phyloP scores from a whole-genome alignment of 2,329 filamentous ascomycete genomes.

The Tolypocladium nubicola region DNA sequence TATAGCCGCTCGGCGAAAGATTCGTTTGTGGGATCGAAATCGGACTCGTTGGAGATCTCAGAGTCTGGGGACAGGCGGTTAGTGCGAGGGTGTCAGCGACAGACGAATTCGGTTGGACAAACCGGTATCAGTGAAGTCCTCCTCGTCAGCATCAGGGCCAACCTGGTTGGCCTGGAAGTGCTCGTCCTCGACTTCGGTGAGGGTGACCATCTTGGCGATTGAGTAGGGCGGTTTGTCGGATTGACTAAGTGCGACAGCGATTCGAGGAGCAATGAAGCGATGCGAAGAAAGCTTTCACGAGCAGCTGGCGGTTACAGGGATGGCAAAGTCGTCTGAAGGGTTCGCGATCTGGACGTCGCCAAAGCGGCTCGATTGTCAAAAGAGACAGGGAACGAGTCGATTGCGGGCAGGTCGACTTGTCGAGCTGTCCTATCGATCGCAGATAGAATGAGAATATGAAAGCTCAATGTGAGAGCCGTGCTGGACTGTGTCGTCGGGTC shows the following conservation, averaged over 20 bases:
- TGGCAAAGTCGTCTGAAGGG: neutral
- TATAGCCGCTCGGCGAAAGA: constrained; percentile 57
- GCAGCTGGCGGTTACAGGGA: neutral
- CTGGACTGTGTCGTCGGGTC: neutral
- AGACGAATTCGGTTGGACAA: constrained; percentile 20
- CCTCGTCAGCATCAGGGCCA: constrained; percentile 70
- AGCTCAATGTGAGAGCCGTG: neutral
- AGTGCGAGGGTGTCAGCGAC: constrained; percentile 3
- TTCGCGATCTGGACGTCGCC: neutral
- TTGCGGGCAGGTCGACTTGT: neutral
- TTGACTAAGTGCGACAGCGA: neutral
- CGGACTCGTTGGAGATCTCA: constrained; percentile 73
- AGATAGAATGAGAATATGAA: neutral
- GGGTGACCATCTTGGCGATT: constrained; percentile 71
- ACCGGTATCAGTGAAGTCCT: constrained; percentile 93
- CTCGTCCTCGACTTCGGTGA: constrained; percentile 94
- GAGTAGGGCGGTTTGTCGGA: neutral
- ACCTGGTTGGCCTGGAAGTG: constrained; percentile 69
- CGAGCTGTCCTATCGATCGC: neutral
- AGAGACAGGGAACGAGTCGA: neutral
- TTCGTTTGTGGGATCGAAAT: constrained; percentile 50
- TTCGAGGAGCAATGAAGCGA: neutral
- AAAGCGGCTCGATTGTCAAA: neutral
- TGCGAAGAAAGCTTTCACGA: neutral
- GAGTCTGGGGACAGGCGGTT: constrained; percentile 45